Evolutionary conservation across 2,329 filamentous ascomycete species (phyloP).

Genomic region (Metarhizium album): DNA sequence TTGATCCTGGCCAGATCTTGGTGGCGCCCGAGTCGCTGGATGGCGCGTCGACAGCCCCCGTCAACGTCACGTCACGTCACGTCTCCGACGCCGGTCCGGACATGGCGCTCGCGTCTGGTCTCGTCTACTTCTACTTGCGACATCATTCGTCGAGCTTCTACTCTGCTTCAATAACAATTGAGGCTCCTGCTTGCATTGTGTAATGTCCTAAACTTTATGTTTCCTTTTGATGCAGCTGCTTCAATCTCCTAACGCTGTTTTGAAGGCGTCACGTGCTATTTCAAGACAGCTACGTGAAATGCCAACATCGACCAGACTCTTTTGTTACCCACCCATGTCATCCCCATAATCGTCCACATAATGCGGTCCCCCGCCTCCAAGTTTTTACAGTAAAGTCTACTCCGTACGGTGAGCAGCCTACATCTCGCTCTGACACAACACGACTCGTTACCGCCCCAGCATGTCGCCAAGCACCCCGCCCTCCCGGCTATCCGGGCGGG

Average conservation of each 20-base stretch:
- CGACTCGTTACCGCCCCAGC: background rate
- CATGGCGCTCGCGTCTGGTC: too few species aligned
- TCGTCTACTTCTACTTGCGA: too few species aligned
- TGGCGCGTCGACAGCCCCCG: too few species aligned
- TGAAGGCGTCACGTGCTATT: constrained; percentile 3
- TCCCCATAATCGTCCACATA: background rate
- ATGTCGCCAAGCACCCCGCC: background rate
- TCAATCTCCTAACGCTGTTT: constrained; percentile 4
- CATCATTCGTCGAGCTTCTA: background rate
- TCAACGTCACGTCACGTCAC: too few species aligned
- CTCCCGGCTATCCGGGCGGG: background rate
- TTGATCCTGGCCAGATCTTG: too few species aligned
- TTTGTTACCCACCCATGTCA: background rate
- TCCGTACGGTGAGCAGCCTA: background rate
- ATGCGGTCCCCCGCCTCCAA: background rate
- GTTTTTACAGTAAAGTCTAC: background rate
- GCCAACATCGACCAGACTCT: background rate
- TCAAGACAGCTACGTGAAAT: constrained; percentile 2
- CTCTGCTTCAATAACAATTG: too few species aligned
- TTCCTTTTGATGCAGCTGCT: background rate
- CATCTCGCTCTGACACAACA: background rate
- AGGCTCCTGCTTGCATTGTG: too few species aligned
- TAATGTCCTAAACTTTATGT: background rate
- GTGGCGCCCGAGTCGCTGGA: too few species aligned
- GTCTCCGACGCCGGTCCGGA: too few species aligned